phyloP scores from a whole-genome alignment of 164 flowering plant genomes.

The Magnolia changhungtana region DNA sequence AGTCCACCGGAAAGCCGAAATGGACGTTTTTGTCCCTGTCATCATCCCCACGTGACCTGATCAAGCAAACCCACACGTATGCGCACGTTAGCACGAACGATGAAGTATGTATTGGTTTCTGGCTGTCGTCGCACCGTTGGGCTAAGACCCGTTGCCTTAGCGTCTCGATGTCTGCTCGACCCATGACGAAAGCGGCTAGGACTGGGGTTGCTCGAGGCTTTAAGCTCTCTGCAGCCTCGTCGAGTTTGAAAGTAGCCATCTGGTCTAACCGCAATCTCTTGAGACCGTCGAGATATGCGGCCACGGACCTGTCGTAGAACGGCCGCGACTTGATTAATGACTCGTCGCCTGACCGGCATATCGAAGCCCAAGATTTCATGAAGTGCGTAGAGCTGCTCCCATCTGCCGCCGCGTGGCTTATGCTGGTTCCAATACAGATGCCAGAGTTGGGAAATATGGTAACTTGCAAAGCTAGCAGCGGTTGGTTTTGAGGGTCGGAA shows the following conservation, averaged over 20 bases:
- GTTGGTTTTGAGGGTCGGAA: not conserved
- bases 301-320: not conserved
- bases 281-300: not conserved
- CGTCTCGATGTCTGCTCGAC: constrained; percentile 10
- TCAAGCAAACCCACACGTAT: constrained; percentile 23
- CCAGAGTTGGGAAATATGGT: constrained; percentile 15
- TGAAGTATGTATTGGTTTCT: constrained; percentile 4
- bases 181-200: not conserved
- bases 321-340: not conserved
- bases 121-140: not conserved
- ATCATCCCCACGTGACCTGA: constrained; percentile 1
- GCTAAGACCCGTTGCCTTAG: constrained; percentile 19
- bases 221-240: not conserved
- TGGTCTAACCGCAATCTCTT: not conserved
- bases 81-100: constrained; percentile 26
- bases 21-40: not conserved
- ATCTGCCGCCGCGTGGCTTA: constrained; percentile 6
- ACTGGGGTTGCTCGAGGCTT: not conserved
- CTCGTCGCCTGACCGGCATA: constrained; percentile 5
- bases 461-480: constrained; percentile 8
- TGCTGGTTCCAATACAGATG: constrained; percentile 10
- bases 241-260: not conserved
- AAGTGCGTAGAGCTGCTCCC: constrained; percentile 7
- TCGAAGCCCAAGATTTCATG: constrained; percentile 15
- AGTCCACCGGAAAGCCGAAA: constrained; percentile 20